phyloP scores from a whole-genome alignment of 208 protist species.

The Leishmania mexicana region DNA sequence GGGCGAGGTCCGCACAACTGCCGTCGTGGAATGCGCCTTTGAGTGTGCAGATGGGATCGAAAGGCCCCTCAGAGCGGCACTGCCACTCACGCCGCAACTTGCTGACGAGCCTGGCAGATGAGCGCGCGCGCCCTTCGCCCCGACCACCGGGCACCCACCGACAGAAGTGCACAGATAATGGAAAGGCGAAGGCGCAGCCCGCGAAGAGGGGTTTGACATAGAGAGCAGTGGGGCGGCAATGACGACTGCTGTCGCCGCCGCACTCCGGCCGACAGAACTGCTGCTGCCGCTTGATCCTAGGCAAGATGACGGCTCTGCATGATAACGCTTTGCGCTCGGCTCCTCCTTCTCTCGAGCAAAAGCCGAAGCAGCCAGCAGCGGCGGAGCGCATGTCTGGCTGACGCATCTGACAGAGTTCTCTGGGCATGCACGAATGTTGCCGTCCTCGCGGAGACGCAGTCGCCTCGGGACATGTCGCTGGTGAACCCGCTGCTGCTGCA shows the following conservation, averaged over 20 bases:
- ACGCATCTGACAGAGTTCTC: too few relatives aligned
- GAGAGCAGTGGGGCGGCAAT: not conserved
- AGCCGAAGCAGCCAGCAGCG: not conserved
- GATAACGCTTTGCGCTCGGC: not conserved
- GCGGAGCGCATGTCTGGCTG: not conserved
- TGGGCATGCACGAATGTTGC: not conserved
- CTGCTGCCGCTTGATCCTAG: not conserved
- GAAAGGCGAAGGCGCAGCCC: not conserved
- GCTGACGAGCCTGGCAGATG: not conserved
- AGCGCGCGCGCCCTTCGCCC: not conserved
- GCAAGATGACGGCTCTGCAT: constrained; percentile 4
- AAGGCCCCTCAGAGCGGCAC: not conserved
- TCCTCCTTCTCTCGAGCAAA: not conserved
- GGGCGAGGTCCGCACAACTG: not conserved
- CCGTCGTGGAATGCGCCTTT: not conserved
- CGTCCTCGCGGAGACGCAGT: not conserved
- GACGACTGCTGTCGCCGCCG: not conserved
- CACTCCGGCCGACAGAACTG: not conserved
- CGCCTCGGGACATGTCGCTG: not conserved
- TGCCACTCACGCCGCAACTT: not conserved
- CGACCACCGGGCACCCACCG: not conserved
- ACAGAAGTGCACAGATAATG: not conserved
- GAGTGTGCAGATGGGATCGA: not conserved
- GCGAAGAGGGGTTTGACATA: not conserved
- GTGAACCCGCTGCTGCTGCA: not conserved